Conservation (phyloP, 2,329 filamentous ascomycete genomes). For the Arthrinium puccinioides region DNA sequence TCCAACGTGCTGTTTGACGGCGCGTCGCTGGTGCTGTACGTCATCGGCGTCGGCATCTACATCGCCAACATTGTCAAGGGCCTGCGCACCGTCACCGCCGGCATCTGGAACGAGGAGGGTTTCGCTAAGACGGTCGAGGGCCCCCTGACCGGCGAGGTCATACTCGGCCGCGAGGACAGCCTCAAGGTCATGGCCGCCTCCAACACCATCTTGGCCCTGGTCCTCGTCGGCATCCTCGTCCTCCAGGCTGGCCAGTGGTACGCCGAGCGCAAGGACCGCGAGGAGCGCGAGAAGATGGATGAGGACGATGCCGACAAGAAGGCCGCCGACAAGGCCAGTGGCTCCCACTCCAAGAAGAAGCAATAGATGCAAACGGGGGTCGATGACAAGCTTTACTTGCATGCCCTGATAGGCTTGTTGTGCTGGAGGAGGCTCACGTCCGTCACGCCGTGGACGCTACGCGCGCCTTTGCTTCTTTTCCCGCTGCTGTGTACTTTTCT, state of each 20-base stretch:
- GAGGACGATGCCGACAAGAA: constrained; percentile 26
- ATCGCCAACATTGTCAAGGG: constrained; percentile 96
- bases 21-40: constrained; percentile 71
- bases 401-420: no score
- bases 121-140: constrained; percentile 21
- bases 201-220: constrained; percentile 91
- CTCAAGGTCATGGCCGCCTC: constrained; percentile 86
- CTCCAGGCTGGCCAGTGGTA: constrained; percentile 98
- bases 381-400: no score
- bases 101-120: constrained; percentile 45
- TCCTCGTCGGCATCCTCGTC: constrained; percentile 84
- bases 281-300: constrained; percentile 64
- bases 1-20: constrained; percentile 94
- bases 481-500: no score
- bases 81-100: constrained; percentile 71
- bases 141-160: constrained; percentile 50
- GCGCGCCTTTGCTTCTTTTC: no score
- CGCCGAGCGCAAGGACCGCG: constrained; percentile 84
- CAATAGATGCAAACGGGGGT: constrained; percentile 6
- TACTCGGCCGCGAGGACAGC: constrained; percentile 79
- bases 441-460: no score
- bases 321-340: constrained; percentile 11
- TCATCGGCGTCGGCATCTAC: constrained; percentile 87
- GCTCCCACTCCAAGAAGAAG: constrained; percentile 21
- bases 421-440: no score